Evolutionary conservation across 2,329 filamentous ascomycete genomes (phyloP).

Genomic region (Neofusicoccum sp.): DNA sequence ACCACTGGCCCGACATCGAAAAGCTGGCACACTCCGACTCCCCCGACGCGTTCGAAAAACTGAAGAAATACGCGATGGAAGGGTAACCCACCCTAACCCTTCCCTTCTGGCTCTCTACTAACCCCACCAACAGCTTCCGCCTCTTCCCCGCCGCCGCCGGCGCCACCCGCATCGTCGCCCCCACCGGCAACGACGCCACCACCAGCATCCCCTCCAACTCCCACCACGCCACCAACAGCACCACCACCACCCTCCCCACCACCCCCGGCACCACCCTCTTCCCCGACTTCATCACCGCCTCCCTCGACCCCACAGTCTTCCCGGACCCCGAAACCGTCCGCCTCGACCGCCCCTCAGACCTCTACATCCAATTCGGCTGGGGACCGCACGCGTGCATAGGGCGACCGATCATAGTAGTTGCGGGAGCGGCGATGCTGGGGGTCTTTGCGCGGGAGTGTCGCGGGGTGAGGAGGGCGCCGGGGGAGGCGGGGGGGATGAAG

Average conservation of each 20-base stretch:
- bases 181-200: background rate
- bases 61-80: constrained; percentile 20
- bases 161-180: constrained; percentile 14
- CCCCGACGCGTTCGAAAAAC: constrained; percentile 8
- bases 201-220: constrained; percentile 10
- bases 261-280: constrained; percentile 16
- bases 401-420: constrained; percentile 29
- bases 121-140: background rate
- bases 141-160: constrained; percentile 13
- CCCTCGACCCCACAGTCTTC: constrained; percentile 34
- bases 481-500: background rate
- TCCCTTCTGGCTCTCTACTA: background rate
- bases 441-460: constrained; percentile 30
- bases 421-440: constrained; percentile 31
- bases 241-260: constrained; percentile 1
- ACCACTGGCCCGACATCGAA: constrained; percentile 20
- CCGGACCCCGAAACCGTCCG: constrained; percentile 29
- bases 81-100: background rate
- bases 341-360: constrained; percentile 30
- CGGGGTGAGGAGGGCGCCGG: background rate
- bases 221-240: no score
- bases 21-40: constrained; percentile 9
- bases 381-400: constrained; percentile 37
- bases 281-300: constrained; percentile 24
- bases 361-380: constrained; percentile 34